Base-by-base conservation (phyloP, 106 monocot genomes). In the Allium sativum region DNA sequence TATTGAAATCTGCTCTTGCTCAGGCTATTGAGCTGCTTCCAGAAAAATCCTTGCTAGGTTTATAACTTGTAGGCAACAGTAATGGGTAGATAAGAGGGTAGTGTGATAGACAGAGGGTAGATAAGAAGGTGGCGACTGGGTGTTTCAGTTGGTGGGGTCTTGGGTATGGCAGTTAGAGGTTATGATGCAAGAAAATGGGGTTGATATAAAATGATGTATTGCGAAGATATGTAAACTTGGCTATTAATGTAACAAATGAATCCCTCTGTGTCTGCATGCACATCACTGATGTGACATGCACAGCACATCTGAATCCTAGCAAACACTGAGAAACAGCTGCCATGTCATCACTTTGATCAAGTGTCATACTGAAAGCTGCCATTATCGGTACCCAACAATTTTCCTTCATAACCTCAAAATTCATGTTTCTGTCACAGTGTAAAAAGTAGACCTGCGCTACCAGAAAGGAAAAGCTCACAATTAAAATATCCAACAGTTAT, bases 291-390 rank as follows among this genome's bases (percentile, higher is more conserved):
- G 96, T 98, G 55, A 98, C 82, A 82, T 98, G 96, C 55, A 98
- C 82, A 56, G 96, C 84, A 76, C 69, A 76, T 51, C 96, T 74
- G 46, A 88, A 92, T 40, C 96, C 96, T 52, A 85, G 79, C 67
- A 98, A 70, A 63, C 91, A 92, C 59, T 80, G 74, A 8, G 74
- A 78, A 55, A 87, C 78, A 11, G 87, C 88, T 61, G 72, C 62
- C 69, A 74, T 91, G 46, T 88, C 87, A 70, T 85, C 91, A 79
- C 91, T 91, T 64, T 85, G 87, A 66, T 98, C 96, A 69, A 98
- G 84, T 18, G 85, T 98, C 67, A 98, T 76, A 80, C 96, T 98
- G 68, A 98, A 92, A 65, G 96, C 96, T 78, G 91, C 96, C 96
- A 98, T 76, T 91, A 98, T 78, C 1, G 96, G 96, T 22, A 91